These are phyloP conservation scores for Sclerotinia subarctica DNA, from an alignment of 2,329 filamentous ascomycete genomes.

Conservation along the genomic window DNA sequence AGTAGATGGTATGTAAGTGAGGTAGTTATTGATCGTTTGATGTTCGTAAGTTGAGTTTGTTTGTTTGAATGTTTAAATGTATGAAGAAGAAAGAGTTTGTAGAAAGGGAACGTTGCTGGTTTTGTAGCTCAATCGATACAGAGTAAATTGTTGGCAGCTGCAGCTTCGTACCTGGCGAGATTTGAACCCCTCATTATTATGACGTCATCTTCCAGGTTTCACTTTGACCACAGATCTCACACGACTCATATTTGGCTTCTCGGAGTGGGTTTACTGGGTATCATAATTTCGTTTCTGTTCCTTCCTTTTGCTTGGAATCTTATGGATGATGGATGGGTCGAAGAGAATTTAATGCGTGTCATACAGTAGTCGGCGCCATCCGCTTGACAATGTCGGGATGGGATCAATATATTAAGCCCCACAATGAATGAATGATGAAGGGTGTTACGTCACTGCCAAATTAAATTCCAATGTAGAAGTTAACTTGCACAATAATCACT, in stretches of 20 bases:
- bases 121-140: conserved; percentile 35
- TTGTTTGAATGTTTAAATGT: conserved; percentile 4
- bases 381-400: neutral
- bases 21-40: conserved; percentile 15
- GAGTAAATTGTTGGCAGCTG: conserved; percentile 18
- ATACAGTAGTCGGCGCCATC: conserved; percentile 8
- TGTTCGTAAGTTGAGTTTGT: conserved; percentile 14
- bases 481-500: neutral
- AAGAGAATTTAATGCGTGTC: neutral
- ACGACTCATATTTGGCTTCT: neutral
- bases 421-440: neutral
- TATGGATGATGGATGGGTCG: neutral
- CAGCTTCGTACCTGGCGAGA: conserved; percentile 30
- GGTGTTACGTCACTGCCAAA: conserved; percentile 6
- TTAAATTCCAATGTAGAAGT: neutral
- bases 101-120: conserved; percentile 28
- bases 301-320: neutral
- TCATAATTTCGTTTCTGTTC: neutral
- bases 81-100: conserved; percentile 16
- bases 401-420: conserved; percentile 1
- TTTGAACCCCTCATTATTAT: conserved; percentile 20
- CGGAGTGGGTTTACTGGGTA: neutral
- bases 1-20: conserved; percentile 9
- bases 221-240: conserved; percentile 18
- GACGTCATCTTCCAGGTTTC: conserved; percentile 17